Percentiles rank a stretch among this genome's conserved stretches.
Evolutionary conservation across 75 land plant species (phyloP).

Genomic region (Azolla pinnata): DNA sequence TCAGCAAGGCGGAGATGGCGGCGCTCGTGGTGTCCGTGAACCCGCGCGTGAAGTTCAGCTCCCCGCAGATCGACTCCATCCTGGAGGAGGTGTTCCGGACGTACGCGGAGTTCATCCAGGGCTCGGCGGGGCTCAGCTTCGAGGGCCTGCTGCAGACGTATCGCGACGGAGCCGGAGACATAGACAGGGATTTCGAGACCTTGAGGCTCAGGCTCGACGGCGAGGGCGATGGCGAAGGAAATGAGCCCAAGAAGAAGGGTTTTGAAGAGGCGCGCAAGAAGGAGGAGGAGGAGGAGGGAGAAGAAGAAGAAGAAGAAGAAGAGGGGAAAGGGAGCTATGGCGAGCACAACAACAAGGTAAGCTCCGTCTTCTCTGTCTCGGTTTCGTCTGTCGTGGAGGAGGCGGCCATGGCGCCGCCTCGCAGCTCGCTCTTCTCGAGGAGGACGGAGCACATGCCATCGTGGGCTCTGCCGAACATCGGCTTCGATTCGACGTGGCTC

Average conservation of each 20-base stretch:
- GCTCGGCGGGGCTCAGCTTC: constrained; percentile 26
- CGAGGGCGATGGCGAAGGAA: constrained; percentile 5
- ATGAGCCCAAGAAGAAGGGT: no score
- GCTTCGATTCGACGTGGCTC: constrained; percentile 21
- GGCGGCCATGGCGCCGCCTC: neutral
- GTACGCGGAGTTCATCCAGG: constrained; percentile 30
- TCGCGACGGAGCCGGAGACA: constrained; percentile 34
- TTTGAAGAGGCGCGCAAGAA: no score
- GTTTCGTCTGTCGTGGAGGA: constrained; percentile 25
- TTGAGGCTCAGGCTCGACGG: constrained; percentile 20
- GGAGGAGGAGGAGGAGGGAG: no score
- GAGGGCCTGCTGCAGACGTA: constrained; percentile 29
- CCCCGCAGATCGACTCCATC: constrained; percentile 28
- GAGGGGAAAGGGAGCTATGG: no score
- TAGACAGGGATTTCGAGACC: constrained; percentile 35
- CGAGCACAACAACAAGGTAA: neutral
- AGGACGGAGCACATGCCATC: constrained; percentile 18
- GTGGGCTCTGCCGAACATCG: constrained; percentile 26
- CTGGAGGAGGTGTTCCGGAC: constrained; percentile 34
- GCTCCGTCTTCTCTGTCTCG: no score
- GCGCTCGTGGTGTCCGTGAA: constrained; percentile 32
- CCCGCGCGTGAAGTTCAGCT: constrained; percentile 31
- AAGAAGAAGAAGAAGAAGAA: no score
- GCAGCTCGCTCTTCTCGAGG: no score
- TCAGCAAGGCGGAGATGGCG: constrained; percentile 31